Percentiles rank a stretch among this genome's conserved stretches.
phyloP scores from a whole-genome alignment of 2,329 filamentous ascomycete genomes.

The Fusarium secorum region DNA sequence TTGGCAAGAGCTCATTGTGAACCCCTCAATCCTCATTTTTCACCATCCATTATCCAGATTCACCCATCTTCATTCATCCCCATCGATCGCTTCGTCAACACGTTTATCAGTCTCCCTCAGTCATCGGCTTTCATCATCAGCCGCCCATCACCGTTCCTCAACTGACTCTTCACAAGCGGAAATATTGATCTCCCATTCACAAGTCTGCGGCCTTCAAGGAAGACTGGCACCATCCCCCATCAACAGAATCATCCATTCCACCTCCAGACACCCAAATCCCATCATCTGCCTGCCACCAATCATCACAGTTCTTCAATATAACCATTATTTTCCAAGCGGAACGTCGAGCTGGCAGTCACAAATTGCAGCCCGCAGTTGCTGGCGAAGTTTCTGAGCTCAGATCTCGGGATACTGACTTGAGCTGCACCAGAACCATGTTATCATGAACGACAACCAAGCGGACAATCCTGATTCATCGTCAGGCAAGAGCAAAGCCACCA shows the following conservation, averaged over 20 bases:
- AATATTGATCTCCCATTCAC: background rate
- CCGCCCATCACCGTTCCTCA: background rate
- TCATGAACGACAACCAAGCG: background rate
- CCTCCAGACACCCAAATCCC: background rate
- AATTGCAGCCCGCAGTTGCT: background rate
- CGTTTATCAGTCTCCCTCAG: background rate
- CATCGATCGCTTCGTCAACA: background rate
- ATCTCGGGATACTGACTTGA: background rate
- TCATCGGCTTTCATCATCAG: background rate
- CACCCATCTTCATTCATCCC: too few relatives aligned
- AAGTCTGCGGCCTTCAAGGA: background rate
- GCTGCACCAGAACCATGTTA: background rate
- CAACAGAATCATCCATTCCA: background rate
- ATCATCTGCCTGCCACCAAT: background rate
- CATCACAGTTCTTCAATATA: background rate
- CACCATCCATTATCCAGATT: background rate
- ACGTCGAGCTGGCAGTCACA: fast-evolving
- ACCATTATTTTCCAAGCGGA: background rate
- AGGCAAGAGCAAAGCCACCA: background rate
- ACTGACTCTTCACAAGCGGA: background rate
- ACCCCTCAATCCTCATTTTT: background rate
- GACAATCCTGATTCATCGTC: too few relatives aligned
- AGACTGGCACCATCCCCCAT: background rate
- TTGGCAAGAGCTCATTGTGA: background rate
- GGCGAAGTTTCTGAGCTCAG: background rate